phyloP scores from a whole-genome alignment of 2,329 filamentous ascomycete species.

The Penicillium hesseltinei region DNA sequence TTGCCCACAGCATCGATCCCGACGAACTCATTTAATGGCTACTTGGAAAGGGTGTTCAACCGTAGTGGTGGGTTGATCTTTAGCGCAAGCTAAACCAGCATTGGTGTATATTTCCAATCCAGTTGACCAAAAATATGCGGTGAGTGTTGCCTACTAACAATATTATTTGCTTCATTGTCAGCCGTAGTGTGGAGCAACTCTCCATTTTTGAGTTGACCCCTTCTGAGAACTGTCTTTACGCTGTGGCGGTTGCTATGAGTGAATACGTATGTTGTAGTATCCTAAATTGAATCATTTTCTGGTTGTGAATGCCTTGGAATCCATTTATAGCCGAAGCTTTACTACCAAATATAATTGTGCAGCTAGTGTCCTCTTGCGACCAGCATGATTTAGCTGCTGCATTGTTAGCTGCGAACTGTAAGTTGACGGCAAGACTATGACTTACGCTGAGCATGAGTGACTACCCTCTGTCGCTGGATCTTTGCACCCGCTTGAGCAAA shows the following conservation, averaged over 20 bases:
- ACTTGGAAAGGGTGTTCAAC: constrained; percentile 44
- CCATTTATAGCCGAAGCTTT: neutral
- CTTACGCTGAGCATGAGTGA: constrained; percentile 24
- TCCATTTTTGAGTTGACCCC: neutral
- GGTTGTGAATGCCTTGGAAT: no score
- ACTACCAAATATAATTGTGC: neutral
- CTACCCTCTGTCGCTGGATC: constrained; percentile 30
- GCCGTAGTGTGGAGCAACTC: constrained; percentile 17
- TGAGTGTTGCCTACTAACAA: neutral
- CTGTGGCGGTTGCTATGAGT: neutral
- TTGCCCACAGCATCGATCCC: constrained; percentile 50
- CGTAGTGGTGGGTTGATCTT: constrained; percentile 27
- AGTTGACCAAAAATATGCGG: neutral
- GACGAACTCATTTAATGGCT: constrained; percentile 43
- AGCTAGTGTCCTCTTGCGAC: neutral
- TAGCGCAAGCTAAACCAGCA: constrained; percentile 34
- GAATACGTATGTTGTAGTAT: neutral
- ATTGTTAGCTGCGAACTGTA: neutral
- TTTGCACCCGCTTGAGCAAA: constrained; percentile 31
- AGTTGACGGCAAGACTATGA: neutral
- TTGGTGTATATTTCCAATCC: neutral
- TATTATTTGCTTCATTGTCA: constrained; percentile 30
- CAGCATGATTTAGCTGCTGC: neutral
- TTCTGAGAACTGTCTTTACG: neutral
- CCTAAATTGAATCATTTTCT: neutral